Percentiles rank a stretch among this genome's conserved stretches.
These are phyloP conservation scores for Cylindrotheca closterium DNA, from an alignment of 108 stramenopile genomes.

Conservation along the genomic window DNA sequence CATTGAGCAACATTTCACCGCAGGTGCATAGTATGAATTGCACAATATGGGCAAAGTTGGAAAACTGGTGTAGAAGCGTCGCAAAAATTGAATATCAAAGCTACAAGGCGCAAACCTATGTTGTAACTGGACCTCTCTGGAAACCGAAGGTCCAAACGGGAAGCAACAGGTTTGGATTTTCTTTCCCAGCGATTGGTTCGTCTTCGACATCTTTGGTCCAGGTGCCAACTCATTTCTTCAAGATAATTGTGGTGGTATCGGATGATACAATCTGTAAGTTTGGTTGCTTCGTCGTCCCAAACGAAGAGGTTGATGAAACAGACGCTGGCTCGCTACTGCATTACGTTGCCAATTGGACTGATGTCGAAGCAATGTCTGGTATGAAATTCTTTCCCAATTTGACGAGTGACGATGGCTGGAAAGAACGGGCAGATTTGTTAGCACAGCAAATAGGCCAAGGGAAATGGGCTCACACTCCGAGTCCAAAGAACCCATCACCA, in stretches of 20 bases:
- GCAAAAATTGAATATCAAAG: neutral
- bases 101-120: slow-evolving; percentile 29
- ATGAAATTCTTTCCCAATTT: slow-evolving; percentile 64
- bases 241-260: slow-evolving; percentile 44
- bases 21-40: slow-evolving; percentile 61
- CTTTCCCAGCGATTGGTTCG: slow-evolving; percentile 52
- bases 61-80: slow-evolving; percentile 48
- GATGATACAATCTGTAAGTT: slow-evolving; percentile 28
- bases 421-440: neutral
- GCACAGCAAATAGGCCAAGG: no score
- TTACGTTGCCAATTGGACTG: slow-evolving; percentile 59
- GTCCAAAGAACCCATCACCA: no score
- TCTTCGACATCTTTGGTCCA: slow-evolving; percentile 49
- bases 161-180: slow-evolving; percentile 33
- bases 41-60: slow-evolving; percentile 54
- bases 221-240: slow-evolving; percentile 85
- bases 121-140: slow-evolving; percentile 79
- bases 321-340: slow-evolving; percentile 8
- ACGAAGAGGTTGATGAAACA: slow-evolving; percentile 22
- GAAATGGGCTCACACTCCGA: no score
- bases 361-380: slow-evolving; percentile 74
- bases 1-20: slow-evolving; percentile 59
- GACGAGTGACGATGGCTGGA: neutral
- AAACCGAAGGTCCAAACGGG: slow-evolving; percentile 35
- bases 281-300: slow-evolving; percentile 79